Conservation (phyloP, 2,329 filamentous ascomycete genomes). For the Monilinia vaccinii-corymbosi region DNA sequence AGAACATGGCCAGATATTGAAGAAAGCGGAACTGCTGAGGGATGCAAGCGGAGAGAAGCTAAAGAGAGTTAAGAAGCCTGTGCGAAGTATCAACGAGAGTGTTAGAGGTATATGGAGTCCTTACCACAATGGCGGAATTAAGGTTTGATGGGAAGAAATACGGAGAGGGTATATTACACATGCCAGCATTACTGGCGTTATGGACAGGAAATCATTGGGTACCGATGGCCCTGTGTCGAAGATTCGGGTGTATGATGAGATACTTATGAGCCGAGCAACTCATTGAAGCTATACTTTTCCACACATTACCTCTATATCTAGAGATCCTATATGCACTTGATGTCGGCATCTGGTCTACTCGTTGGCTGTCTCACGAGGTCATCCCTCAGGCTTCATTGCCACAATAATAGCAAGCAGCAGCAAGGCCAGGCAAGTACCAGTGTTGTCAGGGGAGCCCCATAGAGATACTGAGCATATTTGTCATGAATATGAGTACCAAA, state of each 20-base stretch:
- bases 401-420: not conserved
- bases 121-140: slow-evolving; percentile 47
- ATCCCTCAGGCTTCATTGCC: not conserved
- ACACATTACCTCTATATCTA: not conserved
- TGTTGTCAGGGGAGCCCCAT: not conserved
- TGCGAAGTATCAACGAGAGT: slow-evolving; percentile 54
- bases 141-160: slow-evolving; percentile 18
- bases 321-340: not conserved
- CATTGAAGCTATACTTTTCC: not conserved
- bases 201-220: slow-evolving; percentile 9
- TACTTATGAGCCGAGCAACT: not conserved
- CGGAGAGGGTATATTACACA: slow-evolving; percentile 15
- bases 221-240: slow-evolving; percentile 1
- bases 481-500: not conserved
- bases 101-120: slow-evolving; percentile 64
- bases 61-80: slow-evolving; percentile 52
- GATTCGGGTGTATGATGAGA: not conserved
- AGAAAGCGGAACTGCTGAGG: slow-evolving; percentile 67
- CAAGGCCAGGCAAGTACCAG: not conserved
- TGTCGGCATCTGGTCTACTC: not conserved
- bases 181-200: slow-evolving; percentile 21
- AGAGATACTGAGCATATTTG: not conserved
- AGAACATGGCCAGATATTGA: slow-evolving; percentile 66
- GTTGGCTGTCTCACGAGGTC: too few species aligned
- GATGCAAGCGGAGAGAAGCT: slow-evolving; percentile 70